Conservation (phyloP, 345 rosid genomes). For the Nephelium lappaceum region DNA sequence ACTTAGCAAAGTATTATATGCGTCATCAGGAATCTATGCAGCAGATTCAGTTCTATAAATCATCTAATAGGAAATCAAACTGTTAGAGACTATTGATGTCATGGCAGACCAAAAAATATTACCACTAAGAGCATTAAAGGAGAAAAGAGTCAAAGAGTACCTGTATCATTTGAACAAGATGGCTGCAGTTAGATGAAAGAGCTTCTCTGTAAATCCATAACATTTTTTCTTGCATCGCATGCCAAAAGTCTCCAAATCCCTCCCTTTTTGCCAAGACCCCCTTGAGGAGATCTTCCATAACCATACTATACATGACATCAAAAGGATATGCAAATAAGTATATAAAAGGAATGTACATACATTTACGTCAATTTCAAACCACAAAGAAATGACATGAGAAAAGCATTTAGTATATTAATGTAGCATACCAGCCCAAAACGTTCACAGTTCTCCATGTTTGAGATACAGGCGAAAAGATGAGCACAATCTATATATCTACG, state of each 20-base stretch:
- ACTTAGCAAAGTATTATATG: conserved; percentile 19
- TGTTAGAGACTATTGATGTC: neutral
- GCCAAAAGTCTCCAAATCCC: conserved; percentile 62
- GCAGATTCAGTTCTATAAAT: conserved; percentile 12
- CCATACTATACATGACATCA: conserved; percentile 49
- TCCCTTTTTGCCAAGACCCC: conserved; percentile 63
- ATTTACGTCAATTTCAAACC: neutral
- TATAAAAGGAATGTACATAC: neutral
- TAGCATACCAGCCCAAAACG: neutral
- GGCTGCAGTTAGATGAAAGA: conserved; percentile 64
- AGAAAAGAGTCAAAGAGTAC: conserved; percentile 38
- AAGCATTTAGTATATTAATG: neutral
- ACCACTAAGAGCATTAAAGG: neutral
- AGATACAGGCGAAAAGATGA: neutral
- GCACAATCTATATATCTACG: neutral
- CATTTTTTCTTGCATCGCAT: conserved; percentile 58
- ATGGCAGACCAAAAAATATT: conserved; percentile 4
- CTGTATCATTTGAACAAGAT: conserved; percentile 76
- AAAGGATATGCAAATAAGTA: conserved; percentile 25
- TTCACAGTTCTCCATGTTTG: neutral
- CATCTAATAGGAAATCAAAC: neutral
- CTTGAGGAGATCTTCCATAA: conserved; percentile 72
- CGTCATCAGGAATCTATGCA: conserved; percentile 18
- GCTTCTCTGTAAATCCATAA: conserved; percentile 68
- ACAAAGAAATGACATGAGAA: neutral